phyloP scores from a whole-genome alignment of 345 rosid genomes.

The Murraya koenigii region DNA sequence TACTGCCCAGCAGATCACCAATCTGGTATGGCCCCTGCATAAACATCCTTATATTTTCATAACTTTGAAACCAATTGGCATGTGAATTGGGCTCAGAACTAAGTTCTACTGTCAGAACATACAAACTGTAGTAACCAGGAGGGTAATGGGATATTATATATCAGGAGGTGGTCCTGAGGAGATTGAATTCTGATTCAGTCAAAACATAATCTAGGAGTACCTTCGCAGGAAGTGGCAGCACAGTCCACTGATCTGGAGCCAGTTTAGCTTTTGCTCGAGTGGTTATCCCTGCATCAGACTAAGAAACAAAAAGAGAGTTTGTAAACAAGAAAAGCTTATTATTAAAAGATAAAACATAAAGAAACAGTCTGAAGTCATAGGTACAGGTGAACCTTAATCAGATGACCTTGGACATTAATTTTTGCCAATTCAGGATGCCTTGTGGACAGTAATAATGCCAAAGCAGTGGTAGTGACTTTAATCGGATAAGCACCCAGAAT shows the following conservation, averaged over 20 bases:
- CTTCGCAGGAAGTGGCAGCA: constrained; percentile 73
- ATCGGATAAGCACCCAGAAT: constrained; percentile 87
- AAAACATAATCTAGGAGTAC: constrained; percentile 33
- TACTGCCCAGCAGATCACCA: neutral
- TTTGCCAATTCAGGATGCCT: constrained; percentile 67
- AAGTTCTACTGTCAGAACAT: neutral
- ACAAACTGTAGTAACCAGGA: neutral
- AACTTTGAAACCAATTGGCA: neutral
- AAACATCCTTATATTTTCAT: neutral
- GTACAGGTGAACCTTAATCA: constrained; percentile 52
- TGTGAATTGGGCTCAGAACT: neutral
- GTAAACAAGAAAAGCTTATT: constrained; percentile 10
- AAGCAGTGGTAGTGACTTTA: constrained; percentile 80
- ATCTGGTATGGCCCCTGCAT: neutral
- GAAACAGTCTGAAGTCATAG: neutral
- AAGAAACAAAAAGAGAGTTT: constrained; percentile 14
- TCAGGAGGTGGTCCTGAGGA: too few species aligned
- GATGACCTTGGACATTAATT: constrained; percentile 72
- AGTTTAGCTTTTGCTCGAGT: constrained; percentile 89
- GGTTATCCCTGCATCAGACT: constrained; percentile 75
- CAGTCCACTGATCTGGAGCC: constrained; percentile 86
- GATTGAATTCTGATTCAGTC: neutral
- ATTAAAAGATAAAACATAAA: neutral
- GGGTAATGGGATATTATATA: too few species aligned
- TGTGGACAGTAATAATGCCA: constrained; percentile 74